phyloP scores from a whole-genome alignment of 768 basidiomycete genomes.

The Mycena capillaripes region DNA sequence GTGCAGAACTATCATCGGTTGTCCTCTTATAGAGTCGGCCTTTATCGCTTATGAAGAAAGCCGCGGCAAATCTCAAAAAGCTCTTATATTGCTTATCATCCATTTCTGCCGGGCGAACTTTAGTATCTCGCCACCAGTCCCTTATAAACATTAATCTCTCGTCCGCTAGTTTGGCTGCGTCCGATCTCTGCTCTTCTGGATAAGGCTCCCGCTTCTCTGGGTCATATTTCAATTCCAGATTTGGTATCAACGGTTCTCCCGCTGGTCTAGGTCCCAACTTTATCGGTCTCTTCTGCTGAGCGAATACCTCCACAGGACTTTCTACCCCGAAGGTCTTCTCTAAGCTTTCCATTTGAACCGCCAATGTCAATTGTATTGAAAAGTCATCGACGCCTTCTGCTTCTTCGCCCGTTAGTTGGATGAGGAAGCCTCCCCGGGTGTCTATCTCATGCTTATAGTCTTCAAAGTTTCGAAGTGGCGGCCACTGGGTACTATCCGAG shows the following conservation, averaged over 20 bases:
- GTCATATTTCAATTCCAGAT: no score
- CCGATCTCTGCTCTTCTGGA: background rate
- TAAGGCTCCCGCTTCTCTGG: background rate
- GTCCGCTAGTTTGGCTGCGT: background rate
- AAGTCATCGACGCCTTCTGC: background rate
- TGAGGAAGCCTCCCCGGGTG: constrained; percentile 10
- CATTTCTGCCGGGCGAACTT: constrained; percentile 9
- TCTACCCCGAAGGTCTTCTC: no score
- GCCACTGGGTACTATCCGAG: background rate
- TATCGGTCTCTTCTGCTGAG: background rate
- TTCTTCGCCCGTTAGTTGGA: background rate
- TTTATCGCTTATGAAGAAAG: constrained; percentile 38
- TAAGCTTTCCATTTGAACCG: no score
- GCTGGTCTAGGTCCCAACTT: background rate
- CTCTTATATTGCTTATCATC: constrained; percentile 3
- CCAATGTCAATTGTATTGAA: no score
- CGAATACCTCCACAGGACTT: no score
- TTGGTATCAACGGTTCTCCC: no score
- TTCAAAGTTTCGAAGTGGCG: constrained; percentile 27
- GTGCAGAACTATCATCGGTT: background rate
- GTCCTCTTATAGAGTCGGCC: constrained; percentile 34
- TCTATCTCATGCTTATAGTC: constrained; percentile 24
- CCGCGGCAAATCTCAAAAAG: constrained; percentile 13
- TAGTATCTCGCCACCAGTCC: background rate
- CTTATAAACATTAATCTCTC: background rate